Evolutionary conservation across 1,284 basidiomycete genomes (phyloP).

Genomic region (Melampsora larici-populina): DNA sequence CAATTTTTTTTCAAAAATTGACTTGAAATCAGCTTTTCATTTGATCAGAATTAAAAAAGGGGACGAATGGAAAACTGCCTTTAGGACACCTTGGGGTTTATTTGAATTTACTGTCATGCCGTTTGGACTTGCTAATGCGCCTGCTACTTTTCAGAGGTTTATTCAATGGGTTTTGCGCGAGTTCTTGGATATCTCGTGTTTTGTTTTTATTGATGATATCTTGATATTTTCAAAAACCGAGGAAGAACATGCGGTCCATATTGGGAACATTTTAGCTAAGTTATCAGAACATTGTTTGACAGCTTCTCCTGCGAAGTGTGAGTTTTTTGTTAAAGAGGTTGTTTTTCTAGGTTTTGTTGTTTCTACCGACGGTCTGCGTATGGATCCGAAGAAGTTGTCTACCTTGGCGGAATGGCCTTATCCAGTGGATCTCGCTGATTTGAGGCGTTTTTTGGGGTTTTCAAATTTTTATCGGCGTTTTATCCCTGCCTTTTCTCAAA

Average conservation of each 20-base stretch:
- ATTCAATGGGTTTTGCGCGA: slow-evolving; percentile 17
- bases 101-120: slow-evolving; percentile 54
- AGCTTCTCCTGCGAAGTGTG: slow-evolving; percentile 20
- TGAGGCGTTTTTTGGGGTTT: background rate
- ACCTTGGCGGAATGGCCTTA: slow-evolving; percentile 20
- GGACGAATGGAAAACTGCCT: no score
- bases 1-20: slow-evolving; percentile 48
- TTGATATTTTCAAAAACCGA: slow-evolving; percentile 17
- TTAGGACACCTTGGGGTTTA: no score
- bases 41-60: no score
- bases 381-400: no score
- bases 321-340: background rate
- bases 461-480: no score
- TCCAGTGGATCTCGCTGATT: background rate
- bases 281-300: no score
- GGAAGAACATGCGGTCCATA: background rate
- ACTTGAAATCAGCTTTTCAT: slow-evolving; percentile 53
- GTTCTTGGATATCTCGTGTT: slow-evolving; percentile 7
- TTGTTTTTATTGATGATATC: slow-evolving; percentile 36
- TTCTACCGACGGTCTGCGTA: no score
- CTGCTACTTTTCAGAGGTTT: no score
- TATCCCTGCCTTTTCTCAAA: background rate
- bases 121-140: slow-evolving; percentile 57
- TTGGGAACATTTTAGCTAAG: background rate
- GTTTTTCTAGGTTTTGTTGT: slow-evolving; percentile 7